Percentiles rank a stretch among this genome's conserved stretches.
These are phyloP conservation scores for Chrysanthemum makinoi DNA, from an alignment of 129 eudicot species.

Conservation along the genomic window DNA sequence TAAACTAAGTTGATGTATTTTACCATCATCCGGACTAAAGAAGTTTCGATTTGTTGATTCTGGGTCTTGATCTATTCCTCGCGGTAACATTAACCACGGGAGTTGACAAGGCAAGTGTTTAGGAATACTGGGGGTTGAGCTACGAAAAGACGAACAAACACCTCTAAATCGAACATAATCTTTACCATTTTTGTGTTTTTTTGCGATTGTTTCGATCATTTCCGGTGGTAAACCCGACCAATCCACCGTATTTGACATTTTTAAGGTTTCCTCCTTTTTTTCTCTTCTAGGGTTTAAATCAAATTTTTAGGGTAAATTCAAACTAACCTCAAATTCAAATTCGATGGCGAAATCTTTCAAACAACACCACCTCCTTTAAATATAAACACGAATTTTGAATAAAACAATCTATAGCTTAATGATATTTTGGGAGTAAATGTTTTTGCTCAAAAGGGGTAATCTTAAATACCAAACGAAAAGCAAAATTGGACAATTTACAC, in stretches of 20 bases:
- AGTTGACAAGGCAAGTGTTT: conserved; percentile 52
- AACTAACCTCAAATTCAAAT: neutral
- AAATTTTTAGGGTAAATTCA: neutral
- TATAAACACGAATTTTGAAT: neutral
- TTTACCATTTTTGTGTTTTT: conserved; percentile 30
- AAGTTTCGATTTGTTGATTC: conserved; percentile 36
- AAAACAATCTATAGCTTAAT: neutral
- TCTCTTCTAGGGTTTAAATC: conserved; percentile 3
- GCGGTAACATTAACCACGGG: conserved; percentile 75
- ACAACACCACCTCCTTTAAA: too few species aligned
- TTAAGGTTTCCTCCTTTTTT: neutral
- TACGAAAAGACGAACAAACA: conserved; percentile 53
- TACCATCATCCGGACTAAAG: conserved; percentile 34
- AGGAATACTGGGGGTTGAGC: conserved; percentile 41
- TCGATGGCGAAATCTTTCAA: conserved; percentile 11
- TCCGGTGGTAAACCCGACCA: conserved; percentile 79
- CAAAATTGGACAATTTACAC: too few species aligned
- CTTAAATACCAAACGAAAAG: too few species aligned
- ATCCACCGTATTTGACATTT: conserved; percentile 35
- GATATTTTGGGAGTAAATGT: conserved; percentile 16
- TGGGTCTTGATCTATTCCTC: conserved; percentile 28
- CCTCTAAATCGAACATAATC: conserved; percentile 68
- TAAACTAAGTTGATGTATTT: conserved; percentile 36
- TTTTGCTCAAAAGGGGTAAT: too few species aligned
- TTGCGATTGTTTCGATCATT: conserved; percentile 42